Evolutionary conservation across 164 flowering plant species (phyloP), one percentile per base, ranked within the genome.

Genomic region (Liquidambar formosana): DNA sequence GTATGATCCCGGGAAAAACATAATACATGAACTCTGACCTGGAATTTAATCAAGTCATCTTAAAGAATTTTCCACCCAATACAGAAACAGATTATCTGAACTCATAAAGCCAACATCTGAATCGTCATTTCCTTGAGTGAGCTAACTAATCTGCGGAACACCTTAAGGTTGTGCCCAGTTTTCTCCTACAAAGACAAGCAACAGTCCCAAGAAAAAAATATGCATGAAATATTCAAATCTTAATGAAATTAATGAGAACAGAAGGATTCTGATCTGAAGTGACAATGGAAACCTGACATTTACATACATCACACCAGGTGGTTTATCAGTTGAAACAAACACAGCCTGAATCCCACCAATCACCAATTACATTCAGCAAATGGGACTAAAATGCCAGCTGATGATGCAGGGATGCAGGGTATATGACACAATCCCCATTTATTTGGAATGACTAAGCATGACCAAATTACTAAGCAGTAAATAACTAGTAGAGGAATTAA

Each of bases 111-210:
- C 71, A 88, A 71, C 57, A 78, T 82, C 64, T 80, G 91, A 53
- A 88, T 68, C 19, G 83, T 65, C 43, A 82, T 63, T 71, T 95
- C 99, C 82, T 95, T 95, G 11, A 92, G 84, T 0, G 97, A 87
- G 62, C 75, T 79, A 51, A 84, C 88, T 64, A 95, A 69, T 76
- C 99, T 86, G 22, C 65, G 83, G 61, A 93, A 92, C 48, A 93
- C 87, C 82, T 93, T 93, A 8, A 91, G 82, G 26, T 71, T 81
- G 63, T 73, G 86, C 5, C 99, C 93, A 1, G 79, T 64, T 78
- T 91, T 95, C 12, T 86, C 93, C 99, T 91, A 81, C n/a, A 49
- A 65, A 63, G 45, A 53, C 12, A 22, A 61, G 41, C 46, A 71
- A 61, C 23, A 61, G 8, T 16, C n/a, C n/a, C 18, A 54, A 2